Evolutionary conservation across 169 alveolate species (phyloP).

Genomic region (Plasmodium gaboni): DNA sequence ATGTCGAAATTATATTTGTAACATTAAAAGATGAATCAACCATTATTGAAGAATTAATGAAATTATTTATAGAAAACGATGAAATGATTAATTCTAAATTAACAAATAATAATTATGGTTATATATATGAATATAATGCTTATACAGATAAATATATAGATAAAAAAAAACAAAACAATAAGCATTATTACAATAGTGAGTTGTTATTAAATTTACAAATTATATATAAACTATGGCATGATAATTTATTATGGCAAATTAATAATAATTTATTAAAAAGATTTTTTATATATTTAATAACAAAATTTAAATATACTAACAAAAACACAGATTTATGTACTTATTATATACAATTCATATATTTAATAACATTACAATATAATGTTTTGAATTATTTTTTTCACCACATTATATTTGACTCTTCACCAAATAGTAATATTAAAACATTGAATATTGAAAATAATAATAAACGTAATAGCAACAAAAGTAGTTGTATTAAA

Average conservation of each 20-base stretch:
- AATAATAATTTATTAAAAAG: constrained; percentile 45
- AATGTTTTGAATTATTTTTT: constrained; percentile 59
- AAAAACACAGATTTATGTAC: constrained; percentile 55
- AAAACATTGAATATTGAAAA: neutral
- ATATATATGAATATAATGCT: no score
- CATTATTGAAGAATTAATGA: constrained; percentile 57
- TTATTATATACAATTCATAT: constrained; percentile 56
- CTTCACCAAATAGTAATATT: neutral
- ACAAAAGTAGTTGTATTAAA: no score
- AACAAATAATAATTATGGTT: no score
- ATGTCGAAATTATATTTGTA: constrained; percentile 30
- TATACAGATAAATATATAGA: no score
- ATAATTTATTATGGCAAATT: constrained; percentile 73
- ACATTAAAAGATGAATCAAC: constrained; percentile 66
- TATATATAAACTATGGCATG: constrained; percentile 53
- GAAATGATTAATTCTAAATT: neutral
- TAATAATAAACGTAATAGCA: neutral
- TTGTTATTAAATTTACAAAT: constrained; percentile 46
- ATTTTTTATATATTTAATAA: constrained; percentile 42
- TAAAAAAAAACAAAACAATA: neutral
- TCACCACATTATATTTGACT: constrained; percentile 37
- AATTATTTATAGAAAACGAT: constrained; percentile 37
- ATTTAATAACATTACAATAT: constrained; percentile 26
- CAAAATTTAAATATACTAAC: constrained; percentile 57
- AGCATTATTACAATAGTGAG: constrained; percentile 1